These are phyloP conservation scores for Filobasidium wieringae DNA, from an alignment of 768 basidiomycete genomes.

Conservation along the genomic window DNA sequence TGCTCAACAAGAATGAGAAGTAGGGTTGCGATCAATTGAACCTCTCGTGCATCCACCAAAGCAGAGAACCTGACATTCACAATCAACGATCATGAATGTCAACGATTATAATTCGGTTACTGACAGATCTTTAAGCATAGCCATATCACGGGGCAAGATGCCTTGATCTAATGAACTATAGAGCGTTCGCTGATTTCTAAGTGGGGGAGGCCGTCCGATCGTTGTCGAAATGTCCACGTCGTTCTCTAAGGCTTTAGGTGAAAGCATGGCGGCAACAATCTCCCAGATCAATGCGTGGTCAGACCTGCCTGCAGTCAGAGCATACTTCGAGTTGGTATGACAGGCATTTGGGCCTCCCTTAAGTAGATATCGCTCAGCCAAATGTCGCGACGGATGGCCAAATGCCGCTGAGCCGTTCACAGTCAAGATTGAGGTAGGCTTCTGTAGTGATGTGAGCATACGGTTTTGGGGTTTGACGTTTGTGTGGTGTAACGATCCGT, in stretches of 20 bases:
- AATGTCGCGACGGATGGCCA: not conserved
- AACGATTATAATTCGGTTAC: no score
- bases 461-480: slow-evolving; percentile 1
- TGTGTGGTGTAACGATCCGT: not conserved
- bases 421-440: not conserved
- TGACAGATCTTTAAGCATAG: not conserved
- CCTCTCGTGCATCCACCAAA: no score
- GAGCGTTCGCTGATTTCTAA: not conserved
- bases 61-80: no score
- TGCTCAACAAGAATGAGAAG: not conserved
- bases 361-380: slow-evolving; percentile 3
- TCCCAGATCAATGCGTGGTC: slow-evolving; percentile 4
- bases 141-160: not conserved
- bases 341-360: not conserved
- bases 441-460: not conserved
- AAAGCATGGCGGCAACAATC: not conserved
- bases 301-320: not conserved
- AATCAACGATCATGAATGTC: not conserved
- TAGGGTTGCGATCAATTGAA: slow-evolving; percentile 3
- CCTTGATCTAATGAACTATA: not conserved
- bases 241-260: not conserved
- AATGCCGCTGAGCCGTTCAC: not conserved
- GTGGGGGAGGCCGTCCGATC: not conserved
- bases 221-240: not conserved
- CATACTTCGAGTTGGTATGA: not conserved